Evolutionary conservation across 225 moss, liverwort and hornwort genomes (phyloP).

Genomic region (Pleurozium schreberi): DNA sequence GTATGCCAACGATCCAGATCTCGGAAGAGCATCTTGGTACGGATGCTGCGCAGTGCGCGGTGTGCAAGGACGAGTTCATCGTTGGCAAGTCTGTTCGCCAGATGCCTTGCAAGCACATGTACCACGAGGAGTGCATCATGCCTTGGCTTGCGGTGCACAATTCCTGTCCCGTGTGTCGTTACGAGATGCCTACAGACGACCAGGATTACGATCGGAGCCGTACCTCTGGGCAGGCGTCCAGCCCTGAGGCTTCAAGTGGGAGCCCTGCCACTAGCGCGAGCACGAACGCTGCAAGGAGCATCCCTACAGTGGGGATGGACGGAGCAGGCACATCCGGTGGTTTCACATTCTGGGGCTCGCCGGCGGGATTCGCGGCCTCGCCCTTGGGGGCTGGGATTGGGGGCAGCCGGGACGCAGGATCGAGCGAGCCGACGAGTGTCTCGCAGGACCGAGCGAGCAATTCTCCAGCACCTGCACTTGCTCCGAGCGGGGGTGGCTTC

Average conservation of each 20-base stretch:
- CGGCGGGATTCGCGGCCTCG: slow-evolving; percentile 35
- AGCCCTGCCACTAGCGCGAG: not conserved
- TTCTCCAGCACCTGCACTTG: slow-evolving; percentile 16
- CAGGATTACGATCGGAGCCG: slow-evolving; percentile 69
- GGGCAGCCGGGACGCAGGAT: slow-evolving; percentile 40
- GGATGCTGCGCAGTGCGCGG: slow-evolving; percentile 97
- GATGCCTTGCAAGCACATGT: slow-evolving; percentile 99
- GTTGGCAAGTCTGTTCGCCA: slow-evolving; percentile 63
- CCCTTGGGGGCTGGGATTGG: slow-evolving; percentile 19
- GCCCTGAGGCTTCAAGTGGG: not conserved
- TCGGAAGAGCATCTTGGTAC: slow-evolving; percentile 76
- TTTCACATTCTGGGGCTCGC: slow-evolving; percentile 61
- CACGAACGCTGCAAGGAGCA: slow-evolving; percentile 1
- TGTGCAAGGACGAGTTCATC: slow-evolving; percentile 98
- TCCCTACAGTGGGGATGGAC: slow-evolving; percentile 16
- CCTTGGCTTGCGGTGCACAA: slow-evolving; percentile 94
- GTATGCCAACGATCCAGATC: slow-evolving; percentile 89
- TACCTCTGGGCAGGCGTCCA: slow-evolving; percentile 6
- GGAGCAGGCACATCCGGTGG: slow-evolving; percentile 47
- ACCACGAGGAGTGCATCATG: slow-evolving; percentile 90
- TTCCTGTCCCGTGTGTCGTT: slow-evolving; percentile 94
- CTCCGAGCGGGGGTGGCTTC: slow-evolving; percentile 29
- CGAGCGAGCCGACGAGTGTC: slow-evolving; percentile 37
- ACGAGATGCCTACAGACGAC: slow-evolving; percentile 98
- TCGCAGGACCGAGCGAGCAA: slow-evolving; percentile 14